These are phyloP conservation scores for Xylaria hypoxylon DNA, from an alignment of 2,329 filamentous ascomycete species.

Conservation along the genomic window DNA sequence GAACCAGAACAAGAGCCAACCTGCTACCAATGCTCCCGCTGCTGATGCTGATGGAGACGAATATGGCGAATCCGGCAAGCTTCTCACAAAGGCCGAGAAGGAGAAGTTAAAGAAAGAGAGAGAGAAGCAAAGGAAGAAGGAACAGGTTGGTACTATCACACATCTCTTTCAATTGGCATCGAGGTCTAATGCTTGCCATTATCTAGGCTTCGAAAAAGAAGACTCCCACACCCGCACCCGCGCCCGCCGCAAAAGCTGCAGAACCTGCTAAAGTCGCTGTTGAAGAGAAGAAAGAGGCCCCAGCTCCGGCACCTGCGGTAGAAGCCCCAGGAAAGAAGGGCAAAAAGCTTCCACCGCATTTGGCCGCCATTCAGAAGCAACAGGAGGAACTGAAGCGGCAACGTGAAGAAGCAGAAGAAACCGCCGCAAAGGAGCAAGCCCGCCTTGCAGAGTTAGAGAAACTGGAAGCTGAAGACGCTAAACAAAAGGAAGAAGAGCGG, in stretches of 20 bases:
- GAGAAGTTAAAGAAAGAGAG: conserved; percentile 97
- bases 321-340: conserved; percentile 75
- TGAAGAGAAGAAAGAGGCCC: conserved; percentile 62
- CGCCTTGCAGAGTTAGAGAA: conserved; percentile 74
- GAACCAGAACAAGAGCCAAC: conserved; percentile 59
- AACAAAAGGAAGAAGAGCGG: conserved; percentile 78
- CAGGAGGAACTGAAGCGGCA: conserved; percentile 78
- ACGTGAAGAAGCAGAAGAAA: conserved; percentile 72
- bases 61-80: conserved; percentile 69
- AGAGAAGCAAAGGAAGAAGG: conserved; percentile 97
- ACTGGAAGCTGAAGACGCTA: conserved; percentile 73
- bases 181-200: conserved; percentile 14
- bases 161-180: conserved; percentile 49
- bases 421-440: conserved; percentile 72
- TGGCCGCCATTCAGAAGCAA: conserved; percentile 81
- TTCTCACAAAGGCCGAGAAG: conserved; percentile 98
- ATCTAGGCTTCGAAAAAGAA: conserved; percentile 86
- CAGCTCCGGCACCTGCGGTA: conserved; percentile 55
- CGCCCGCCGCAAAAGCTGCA: conserved; percentile 61
- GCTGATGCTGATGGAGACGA: conserved; percentile 59
- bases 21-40: conserved; percentile 47
- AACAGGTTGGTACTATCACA: conserved; percentile 72
- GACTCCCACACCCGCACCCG: conserved; percentile 54
- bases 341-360: conserved; percentile 86
- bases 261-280: conserved; percentile 65